Percentiles rank a stretch among this genome's conserved stretches.
These are phyloP conservation scores for Primulina eburnea DNA, from an alignment of 257 asterid genomes.

Conservation along the genomic window DNA sequence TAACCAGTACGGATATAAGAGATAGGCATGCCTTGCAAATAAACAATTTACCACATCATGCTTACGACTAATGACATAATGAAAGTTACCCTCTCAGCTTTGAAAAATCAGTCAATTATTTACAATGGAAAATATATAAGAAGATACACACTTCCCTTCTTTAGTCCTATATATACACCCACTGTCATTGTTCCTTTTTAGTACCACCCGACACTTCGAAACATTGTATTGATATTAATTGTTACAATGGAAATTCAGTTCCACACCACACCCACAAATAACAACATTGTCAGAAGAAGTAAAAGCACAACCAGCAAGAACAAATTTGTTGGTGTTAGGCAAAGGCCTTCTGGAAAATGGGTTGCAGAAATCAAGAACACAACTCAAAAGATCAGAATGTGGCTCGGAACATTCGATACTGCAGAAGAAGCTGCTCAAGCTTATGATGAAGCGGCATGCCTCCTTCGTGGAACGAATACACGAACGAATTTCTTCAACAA, in stretches of 20 bases:
- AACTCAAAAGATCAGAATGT: conserved; percentile 83
- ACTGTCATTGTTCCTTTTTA: too few species aligned
- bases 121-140: conserved; percentile 31
- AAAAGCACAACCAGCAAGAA: conserved; percentile 32
- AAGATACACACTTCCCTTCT: conserved; percentile 8
- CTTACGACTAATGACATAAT: conserved; percentile 41
- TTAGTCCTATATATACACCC: conserved; percentile 32
- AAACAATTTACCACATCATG: conserved; percentile 35
- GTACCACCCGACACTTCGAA: conserved; percentile 19
- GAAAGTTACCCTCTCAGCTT: conserved; percentile 30
- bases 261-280: conserved; percentile 25
- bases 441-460: conserved; percentile 83
- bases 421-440: conserved; percentile 92
- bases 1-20: conserved; percentile 43
- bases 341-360: conserved; percentile 88
- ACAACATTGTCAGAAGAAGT: conserved; percentile 22
- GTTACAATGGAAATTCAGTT: conserved; percentile 47
- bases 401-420: conserved; percentile 83
- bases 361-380: conserved; percentile 90
- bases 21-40: conserved; percentile 35
- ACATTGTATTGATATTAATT: neutral
- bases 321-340: conserved; percentile 82
- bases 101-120: conserved; percentile 51
- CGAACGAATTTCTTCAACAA: conserved; percentile 66
- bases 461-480: conserved; percentile 73